Evolutionary conservation across 1,284 basidiomycete species (phyloP), one percentile per base, ranked within the genome.

Genomic region (Sphaerobolus stellatus): DNA sequence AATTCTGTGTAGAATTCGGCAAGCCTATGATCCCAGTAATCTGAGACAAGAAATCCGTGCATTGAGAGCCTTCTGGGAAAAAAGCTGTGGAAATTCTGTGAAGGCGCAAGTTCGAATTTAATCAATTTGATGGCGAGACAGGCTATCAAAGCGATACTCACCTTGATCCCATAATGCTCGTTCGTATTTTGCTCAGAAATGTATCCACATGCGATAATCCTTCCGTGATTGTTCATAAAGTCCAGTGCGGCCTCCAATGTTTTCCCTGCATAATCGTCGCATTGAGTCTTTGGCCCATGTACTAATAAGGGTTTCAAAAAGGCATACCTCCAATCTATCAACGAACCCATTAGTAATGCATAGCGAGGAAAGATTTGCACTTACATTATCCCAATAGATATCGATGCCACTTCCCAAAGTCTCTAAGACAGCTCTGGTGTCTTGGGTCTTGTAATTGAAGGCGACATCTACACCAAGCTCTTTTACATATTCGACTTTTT

Each of bases 371-470:
- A 43, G 11, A 43, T 8, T 34, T 5, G 22, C 18, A 2, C 89
- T 87, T 50, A 87, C 84, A 64, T 80, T 76, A 58, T 80, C 75
- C 70, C 75, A 79, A 59, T 71, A 77, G 24, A 79, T 82, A 49
- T 27, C 54, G 14, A 43, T 41, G 28, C 27, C 52, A 33, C 24
- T 74, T 0, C 86, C 84, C 52, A 84, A 75, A 61, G 78, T 76
- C 59, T 73, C 71, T 57, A 90, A 75, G 3, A 84, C 76, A 25
- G 80, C 72, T 36, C 68, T 69, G 11, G 79, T 80, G 45, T 71
- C 69, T 16, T 68, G 68, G 0, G 72, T 79, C 70, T 90, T 91
- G 74, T 92, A 91, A 70, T 91, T 88, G 72, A 91, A 82, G 0
- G 78, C 83, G 13, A 82, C 78, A 63, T 92, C 87, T 5, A 82